Conservation (phyloP, 2,329 filamentous ascomycete species). For the Ophiocordyceps polyrhachis-furcata region DNA sequence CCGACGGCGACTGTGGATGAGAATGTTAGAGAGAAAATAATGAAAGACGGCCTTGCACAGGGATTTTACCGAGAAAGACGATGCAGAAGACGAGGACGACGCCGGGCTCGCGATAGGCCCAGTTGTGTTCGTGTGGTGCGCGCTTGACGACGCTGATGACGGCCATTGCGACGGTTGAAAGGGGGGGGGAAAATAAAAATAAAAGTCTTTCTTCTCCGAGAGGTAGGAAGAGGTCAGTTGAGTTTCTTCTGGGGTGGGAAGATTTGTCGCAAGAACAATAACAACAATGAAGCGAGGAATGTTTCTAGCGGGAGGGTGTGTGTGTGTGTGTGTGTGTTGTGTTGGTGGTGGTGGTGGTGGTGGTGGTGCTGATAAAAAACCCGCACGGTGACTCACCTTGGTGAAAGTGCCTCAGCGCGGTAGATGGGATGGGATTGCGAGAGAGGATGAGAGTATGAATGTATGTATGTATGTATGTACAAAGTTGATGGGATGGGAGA, state of each 20-base stretch:
- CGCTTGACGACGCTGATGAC: slow-evolving; percentile 23
- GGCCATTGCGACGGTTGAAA: slow-evolving; percentile 19
- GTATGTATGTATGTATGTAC: too few species aligned
- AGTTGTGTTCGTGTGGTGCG: slow-evolving; percentile 11
- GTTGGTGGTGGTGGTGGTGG: too few species aligned
- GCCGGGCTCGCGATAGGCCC: slow-evolving; percentile 18
- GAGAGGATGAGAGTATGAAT: too few species aligned
- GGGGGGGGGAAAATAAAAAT: slow-evolving; percentile 1
- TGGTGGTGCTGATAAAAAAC: too few species aligned
- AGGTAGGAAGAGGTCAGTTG: neutral
- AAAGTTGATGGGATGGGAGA: too few species aligned
- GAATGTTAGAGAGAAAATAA: neutral
- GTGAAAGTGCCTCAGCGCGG: too few species aligned
- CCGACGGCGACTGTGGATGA: slow-evolving; percentile 12
- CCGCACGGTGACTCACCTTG: too few species aligned
- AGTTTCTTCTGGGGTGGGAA: neutral
- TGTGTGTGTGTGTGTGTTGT: too few species aligned
- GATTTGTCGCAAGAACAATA: neutral
- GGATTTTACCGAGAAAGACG: slow-evolving; percentile 20
- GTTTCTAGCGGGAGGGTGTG: too few species aligned
- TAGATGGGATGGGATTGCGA: too few species aligned
- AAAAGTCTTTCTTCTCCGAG: too few species aligned
- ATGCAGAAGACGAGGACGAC: slow-evolving; percentile 25
- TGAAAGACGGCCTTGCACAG: too few species aligned
- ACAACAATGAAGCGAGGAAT: neutral